These are phyloP conservation scores for Chaetomium strumarium DNA, from an alignment of 2,329 filamentous ascomycete genomes.

Conservation along the genomic window DNA sequence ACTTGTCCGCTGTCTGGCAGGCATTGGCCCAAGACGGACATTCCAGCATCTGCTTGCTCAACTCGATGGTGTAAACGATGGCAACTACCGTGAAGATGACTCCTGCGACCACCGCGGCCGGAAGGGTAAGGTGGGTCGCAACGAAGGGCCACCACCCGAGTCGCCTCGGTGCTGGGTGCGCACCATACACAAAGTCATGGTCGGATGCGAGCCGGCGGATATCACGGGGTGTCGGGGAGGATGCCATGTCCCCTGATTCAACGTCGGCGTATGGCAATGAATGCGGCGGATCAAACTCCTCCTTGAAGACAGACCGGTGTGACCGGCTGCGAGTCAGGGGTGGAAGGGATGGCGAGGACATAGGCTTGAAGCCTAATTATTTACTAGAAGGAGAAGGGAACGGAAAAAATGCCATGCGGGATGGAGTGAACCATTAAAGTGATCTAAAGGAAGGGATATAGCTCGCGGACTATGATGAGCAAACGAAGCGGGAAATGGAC, in stretches of 20 bases:
- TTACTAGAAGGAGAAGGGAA: background rate
- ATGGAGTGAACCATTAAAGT: background rate
- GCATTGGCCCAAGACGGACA: slow-evolving; percentile 21
- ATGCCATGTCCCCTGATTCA: slow-evolving; percentile 11
- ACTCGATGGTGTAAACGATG: slow-evolving; percentile 19
- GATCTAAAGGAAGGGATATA: background rate
- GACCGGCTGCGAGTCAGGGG: slow-evolving; percentile 17
- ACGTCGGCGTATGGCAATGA: slow-evolving; percentile 8
- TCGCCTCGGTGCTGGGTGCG: slow-evolving; percentile 13
- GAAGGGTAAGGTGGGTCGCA: slow-evolving; percentile 19
- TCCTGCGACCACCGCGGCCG: slow-evolving; percentile 14
- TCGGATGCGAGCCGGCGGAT: slow-evolving; percentile 21
- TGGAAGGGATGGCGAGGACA: slow-evolving; percentile 10
- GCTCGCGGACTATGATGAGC: background rate
- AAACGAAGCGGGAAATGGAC: background rate
- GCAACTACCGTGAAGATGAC: slow-evolving; percentile 19
- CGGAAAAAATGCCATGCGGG: background rate
- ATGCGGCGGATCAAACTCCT: slow-evolving; percentile 20
- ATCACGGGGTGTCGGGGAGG: slow-evolving; percentile 20
- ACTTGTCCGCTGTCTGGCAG: slow-evolving; percentile 15
- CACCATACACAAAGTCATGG: slow-evolving; percentile 22
- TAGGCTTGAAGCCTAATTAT: background rate
- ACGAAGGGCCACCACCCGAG: slow-evolving; percentile 20
- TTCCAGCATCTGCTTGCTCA: slow-evolving; percentile 18
- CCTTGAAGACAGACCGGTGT: slow-evolving; percentile 21